Evolutionary conservation across 805 yeast species (phyloP), one percentile per base, ranked within the genome.

Genomic region (Metschnikowia peoriensis): DNA sequence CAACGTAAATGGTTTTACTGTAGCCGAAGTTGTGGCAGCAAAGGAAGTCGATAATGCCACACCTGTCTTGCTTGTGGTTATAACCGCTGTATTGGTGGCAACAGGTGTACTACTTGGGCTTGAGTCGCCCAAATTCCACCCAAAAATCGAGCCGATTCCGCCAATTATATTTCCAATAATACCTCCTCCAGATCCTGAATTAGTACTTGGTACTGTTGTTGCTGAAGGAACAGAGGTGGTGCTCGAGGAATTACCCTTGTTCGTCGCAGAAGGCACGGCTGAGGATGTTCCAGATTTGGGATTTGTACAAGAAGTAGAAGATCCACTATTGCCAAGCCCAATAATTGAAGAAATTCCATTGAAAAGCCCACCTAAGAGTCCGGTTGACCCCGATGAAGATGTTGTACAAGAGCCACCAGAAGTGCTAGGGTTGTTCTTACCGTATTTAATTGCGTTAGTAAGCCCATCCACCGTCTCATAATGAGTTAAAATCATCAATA

Each of bases 401-500:
- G 47, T 17, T 9, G 50, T 35, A 22, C 38, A 22, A 14, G 43
- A 37, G 10, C 49, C 38, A 17, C 39, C 16, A 10, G 45, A 22
- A 7, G 28, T 6, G 15, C 16, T 28, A 22, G 56, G 51, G 38
- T 15, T 12, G 1, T 14, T 28, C 42, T 57, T 56, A 47, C 54
- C 54, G 14, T 45, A 49, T 42, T 60, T 49, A 27, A 55, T 50
- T 28, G 62, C 53, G 9, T 47, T 47, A 5, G 55, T 55, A 9
- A 58, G 45, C 12, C 66, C 66, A 1, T 61, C 57, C 28, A 60
- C 50, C 16, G 54, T 44, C 37, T 58, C 58, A 47, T 59, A 59
- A 52, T 63, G 62, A 27, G 57, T 55, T 46, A 63, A 59, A 28
- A 62, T 37, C 51, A 57, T 37, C 52, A 60, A 50, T 32, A 65